Evolutionary conservation across 2,329 filamentous ascomycete genomes (phyloP), one percentile per base, ranked within the genome.

Genomic region (Gremmenia infestans): DNA sequence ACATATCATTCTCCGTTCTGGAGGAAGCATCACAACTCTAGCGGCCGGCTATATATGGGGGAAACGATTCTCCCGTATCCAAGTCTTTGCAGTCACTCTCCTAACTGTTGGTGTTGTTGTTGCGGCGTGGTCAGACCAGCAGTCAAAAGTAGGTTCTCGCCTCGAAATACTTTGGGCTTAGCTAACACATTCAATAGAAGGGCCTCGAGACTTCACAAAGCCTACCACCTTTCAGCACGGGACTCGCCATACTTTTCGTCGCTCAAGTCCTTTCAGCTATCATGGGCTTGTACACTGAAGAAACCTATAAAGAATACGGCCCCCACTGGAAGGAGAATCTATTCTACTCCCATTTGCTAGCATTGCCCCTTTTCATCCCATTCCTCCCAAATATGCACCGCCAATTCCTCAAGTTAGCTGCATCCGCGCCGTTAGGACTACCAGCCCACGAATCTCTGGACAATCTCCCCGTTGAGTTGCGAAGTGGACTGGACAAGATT

Each of bases 1-100:
- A 49, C 94, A 99, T 70, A 99, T 99, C 66, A 97, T 99, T 63
- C 78, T 99, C 32, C 85, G 94, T 52, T 97, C 92, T 49, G 96
- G 93, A 50, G 94, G 94, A 15, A 96, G 92, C 66, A 95, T 97
- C 60, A 95, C 92, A 4, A 97, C 94, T 8, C 96, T 99, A 83
- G 74, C 86, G 15, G 90, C 93, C n/a, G 94, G 94, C 3, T 91
- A 86, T 67, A 64, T 96, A 14, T 91, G 87, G 67, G 93, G 93
- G 42, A 96, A 93, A 74, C 81, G 80, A 62, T 97, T 96, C 70
- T 88, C 89, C 5, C 79, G 79, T 23, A 79, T 90, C 50, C 94
- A 99, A 69, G 78, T 96, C 7, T 72, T 89, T 22, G 89, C 91
- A 23, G 94, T 99, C 25, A 74, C 87, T 7, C 77, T 97, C 42